Evolutionary conservation across 1,284 basidiomycete species (phyloP), one percentile per base, ranked within the genome.

Genomic region (Xerocomus nothofagi): DNA sequence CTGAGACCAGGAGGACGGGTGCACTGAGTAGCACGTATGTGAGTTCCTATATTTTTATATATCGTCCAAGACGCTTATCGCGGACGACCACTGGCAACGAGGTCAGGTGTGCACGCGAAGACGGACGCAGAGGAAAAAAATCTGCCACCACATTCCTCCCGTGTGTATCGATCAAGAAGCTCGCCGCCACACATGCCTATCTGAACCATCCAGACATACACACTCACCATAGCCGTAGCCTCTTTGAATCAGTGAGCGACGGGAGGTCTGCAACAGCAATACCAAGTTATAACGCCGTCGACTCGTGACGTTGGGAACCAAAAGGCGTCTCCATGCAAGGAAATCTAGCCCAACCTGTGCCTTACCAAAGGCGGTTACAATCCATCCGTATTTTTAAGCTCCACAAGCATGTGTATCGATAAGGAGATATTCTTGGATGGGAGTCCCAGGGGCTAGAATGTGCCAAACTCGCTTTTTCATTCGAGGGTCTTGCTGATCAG

Each of bases 401-500:
- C 39, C 42, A 47, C 18, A 39, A 29, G 37, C 60, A 45, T 46
- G 57, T 36, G 47, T 17, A 21, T 32, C 29, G 58, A 64, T 62
- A 64, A 64, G 42, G 33, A 33, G 52, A 42, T 60, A 64, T 60
- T 64, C 47, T 60, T 62, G 57, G 59, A 41, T 32, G 41, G 21
- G 24, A 39, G 33, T 20, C 29, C 34, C 39, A 15, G 26, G 20
- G 17, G 5, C 20, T 18, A 6, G 44, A 4, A 8, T 27, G 9
- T 1, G 20, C 15, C n/a, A n/a, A n/a, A n/a, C 10, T 31, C 31
- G 30, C 11, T 10, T n/a, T 14, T 39, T 33, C 18, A 24, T 46
- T 30, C 17, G 26, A 30, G 30, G 42, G 53, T 37, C 11, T 4
- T 34, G 36, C 44, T 51, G 37, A 32, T 31, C n/a, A n/a, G 27